Base-by-base conservation (phyloP, 2,329 filamentous ascomycete genomes). In the Diaporthe destruens region DNA sequence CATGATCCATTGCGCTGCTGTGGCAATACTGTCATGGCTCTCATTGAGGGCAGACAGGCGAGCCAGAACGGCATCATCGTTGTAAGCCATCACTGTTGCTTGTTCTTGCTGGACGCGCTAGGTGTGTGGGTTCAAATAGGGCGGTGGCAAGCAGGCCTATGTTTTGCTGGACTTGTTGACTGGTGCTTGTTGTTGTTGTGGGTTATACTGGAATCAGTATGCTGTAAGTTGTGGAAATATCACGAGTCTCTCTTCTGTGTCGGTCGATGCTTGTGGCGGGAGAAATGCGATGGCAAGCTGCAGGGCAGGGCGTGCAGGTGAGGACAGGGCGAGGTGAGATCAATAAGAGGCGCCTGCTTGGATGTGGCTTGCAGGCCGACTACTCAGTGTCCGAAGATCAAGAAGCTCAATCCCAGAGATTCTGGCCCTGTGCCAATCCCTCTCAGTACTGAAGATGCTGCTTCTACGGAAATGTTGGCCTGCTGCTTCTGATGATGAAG, bases 1-100 rank as follows among this genome's bases (percentile, higher is more conserved):
- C 93, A 99, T 97, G 75, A 99, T 96, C 97, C 97, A 99, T 91
- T 98, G 96, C 72, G 96, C 95, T 75, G 97, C 95, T 47, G 94
- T 96, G 74, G 97, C 90, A 80, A 99, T 98, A 84, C 95, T 97
- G 81, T 99, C 96, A 82, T 99, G 96, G 14, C 95, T 97, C 84
- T 99, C 97, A 83, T 98, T 98, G 75, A 99, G 89, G 54, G 95
- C 94, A 42, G 95, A 97, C 69, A 99, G 92, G 86, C 98, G 98
- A 69, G 96, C 94, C 81, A 95, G 91, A 71, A 99, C 95, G 59
- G 95, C 94, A 85, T 99, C 96, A 83, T 98, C 95, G 76, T 93
- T 96, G 85, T 98, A 98, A 57, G 96, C 92, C 96, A 99, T 98
- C 74, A 73, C 82, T 77, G 59, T n/a, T 53, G 70, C 20, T 54